Conservation (phyloP, 2,329 filamentous ascomycete genomes). For the Emmonsiellopsis sp. region DNA sequence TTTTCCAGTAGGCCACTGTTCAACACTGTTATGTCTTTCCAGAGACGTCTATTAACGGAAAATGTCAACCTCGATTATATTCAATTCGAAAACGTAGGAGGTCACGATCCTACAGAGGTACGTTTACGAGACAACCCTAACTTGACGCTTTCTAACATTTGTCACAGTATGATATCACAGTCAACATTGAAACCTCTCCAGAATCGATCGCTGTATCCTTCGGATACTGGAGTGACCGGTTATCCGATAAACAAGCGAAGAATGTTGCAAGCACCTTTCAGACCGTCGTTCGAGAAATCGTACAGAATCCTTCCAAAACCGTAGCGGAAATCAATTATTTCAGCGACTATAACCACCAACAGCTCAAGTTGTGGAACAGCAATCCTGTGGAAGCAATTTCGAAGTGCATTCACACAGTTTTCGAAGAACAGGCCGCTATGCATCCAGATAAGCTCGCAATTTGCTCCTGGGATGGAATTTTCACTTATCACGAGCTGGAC, state of each 20-base stretch:
- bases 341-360: conserved; percentile 20
- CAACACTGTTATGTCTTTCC: neutral
- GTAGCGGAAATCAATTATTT: conserved; percentile 24
- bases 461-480: conserved; percentile 18
- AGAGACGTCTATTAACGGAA: neutral
- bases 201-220: conserved; percentile 39
- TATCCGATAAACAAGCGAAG: conserved; percentile 24
- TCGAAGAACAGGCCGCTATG: conserved; percentile 28
- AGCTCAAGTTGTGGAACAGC: conserved; percentile 26
- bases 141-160: neutral
- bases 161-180: conserved; percentile 16
- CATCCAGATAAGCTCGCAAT: conserved; percentile 14
- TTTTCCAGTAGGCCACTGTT: neutral
- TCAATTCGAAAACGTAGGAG: neutral
- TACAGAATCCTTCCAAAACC: conserved; percentile 6
- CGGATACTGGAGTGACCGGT: conserved; percentile 24
- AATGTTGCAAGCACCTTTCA: conserved; percentile 26
- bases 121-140: neutral
- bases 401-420: conserved; percentile 27
- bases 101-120: neutral
- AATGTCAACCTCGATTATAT: neutral
- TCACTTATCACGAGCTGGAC: conserved; percentile 29
- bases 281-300: conserved; percentile 21
- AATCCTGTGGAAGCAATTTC: conserved; percentile 19
- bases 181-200: conserved; percentile 20